These are phyloP conservation scores for Thraustochytrium sp. DNA, from an alignment of 352 stramenopile genomes.

Conservation along the genomic window DNA sequence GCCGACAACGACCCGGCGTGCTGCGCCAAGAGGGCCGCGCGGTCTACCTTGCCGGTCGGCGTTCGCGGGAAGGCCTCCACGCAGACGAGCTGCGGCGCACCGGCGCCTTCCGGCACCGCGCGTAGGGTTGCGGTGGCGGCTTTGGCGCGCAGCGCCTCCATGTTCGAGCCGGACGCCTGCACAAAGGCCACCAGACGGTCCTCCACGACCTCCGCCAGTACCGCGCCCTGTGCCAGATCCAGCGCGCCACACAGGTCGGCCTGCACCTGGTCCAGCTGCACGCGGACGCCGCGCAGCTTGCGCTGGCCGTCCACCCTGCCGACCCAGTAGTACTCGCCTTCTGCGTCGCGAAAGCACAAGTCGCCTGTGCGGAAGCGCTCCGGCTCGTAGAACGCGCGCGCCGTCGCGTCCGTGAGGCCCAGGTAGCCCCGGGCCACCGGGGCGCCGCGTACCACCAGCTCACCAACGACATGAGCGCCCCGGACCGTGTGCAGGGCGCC, in stretches of 20 bases:
- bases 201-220: background rate
- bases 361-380: conserved; percentile 45
- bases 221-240: background rate
- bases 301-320: conserved; percentile 41
- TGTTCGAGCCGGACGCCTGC: background rate
- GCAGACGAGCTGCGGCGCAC: background rate
- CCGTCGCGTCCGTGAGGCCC: background rate
- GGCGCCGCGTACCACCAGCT: conserved; percentile 52
- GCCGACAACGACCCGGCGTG: background rate
- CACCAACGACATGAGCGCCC: conserved; percentile 37
- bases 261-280: conserved; percentile 4
- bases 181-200: background rate
- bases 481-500: too few relatives aligned
- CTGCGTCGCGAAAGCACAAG: background rate
- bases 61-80: background rate
- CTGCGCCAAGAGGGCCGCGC: background rate
- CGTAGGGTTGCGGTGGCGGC: background rate
- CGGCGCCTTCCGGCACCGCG: background rate
- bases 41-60: conserved; percentile 9
- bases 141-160: background rate
- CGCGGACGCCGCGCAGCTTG: conserved; percentile 40
- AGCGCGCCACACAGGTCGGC: background rate
- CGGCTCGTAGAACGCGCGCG: background rate
- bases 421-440: conserved; percentile 52
- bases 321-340: background rate